These are phyloP conservation scores for Cryoendolithus antarcticus DNA, from an alignment of 2,329 filamentous ascomycete species.

Conservation along the genomic window DNA sequence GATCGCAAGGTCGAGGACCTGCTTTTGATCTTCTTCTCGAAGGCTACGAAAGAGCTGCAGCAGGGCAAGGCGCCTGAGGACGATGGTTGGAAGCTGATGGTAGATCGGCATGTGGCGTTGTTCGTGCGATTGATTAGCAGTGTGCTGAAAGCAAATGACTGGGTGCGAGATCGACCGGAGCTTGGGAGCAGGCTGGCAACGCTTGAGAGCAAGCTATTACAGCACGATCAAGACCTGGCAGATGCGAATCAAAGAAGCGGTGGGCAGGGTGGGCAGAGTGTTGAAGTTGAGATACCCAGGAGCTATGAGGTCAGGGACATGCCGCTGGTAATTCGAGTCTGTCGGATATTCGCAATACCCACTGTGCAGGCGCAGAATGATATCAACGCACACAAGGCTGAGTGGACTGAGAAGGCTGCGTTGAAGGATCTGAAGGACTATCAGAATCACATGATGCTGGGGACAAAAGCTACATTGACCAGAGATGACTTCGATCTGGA, in stretches of 20 bases:
- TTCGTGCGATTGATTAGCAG: conserved; percentile 78
- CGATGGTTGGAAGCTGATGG: conserved; percentile 80
- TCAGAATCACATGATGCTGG: conserved; percentile 73
- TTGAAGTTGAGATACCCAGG: conserved; percentile 72
- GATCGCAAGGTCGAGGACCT: conserved; percentile 86
- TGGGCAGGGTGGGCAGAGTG: conserved; percentile 48
- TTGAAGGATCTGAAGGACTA: conserved; percentile 87
- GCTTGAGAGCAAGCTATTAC: conserved; percentile 84
- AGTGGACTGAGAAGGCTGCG: conserved; percentile 87
- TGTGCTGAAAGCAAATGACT: conserved; percentile 71
- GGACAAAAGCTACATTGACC: conserved; percentile 62
- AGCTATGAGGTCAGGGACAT: conserved; percentile 95
- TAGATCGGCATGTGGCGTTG: conserved; percentile 86
- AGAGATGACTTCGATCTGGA: conserved; percentile 83
- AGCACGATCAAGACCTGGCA: conserved; percentile 82
- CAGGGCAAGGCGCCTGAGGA: conserved; percentile 66
- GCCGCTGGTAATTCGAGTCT: conserved; percentile 80
- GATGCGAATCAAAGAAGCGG: conserved; percentile 46
- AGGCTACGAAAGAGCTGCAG: conserved; percentile 80
- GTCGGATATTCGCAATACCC: conserved; percentile 70
- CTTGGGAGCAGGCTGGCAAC: conserved; percentile 65
- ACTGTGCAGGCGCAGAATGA: conserved; percentile 73
- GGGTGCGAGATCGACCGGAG: conserved; percentile 74
- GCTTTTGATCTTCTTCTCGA: conserved; percentile 90
- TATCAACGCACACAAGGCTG: conserved; percentile 65